Base-by-base conservation (phyloP, 768 basidiomycete genomes). In the Exidia glandulosa region DNA sequence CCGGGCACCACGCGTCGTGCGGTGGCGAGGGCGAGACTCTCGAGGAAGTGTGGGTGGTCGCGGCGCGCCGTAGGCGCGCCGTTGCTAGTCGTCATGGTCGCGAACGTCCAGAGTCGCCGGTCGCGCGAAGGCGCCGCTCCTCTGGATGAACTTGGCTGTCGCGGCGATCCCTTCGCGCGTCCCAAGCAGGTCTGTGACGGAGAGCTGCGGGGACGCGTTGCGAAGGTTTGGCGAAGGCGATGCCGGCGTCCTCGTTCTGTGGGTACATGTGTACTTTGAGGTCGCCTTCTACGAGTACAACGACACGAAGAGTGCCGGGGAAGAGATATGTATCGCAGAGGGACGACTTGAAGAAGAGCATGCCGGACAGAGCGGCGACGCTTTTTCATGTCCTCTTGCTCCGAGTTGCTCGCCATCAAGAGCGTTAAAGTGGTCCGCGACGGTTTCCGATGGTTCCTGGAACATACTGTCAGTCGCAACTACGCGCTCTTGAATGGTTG, bases 361-460 rank as follows among this genome's bases (percentile, higher is more conserved):
- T 77, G 0, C 87, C 87, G 2, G 78, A 70, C 36, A 89, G 79
- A 31, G 82, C 68, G 63, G 87, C 85, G 5, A 77, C 65, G 9
- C 87, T n/a, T 87, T 67, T 86, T 76, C 1, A 88, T 68, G 3
- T 77, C 63, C 34, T 69, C 75, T n/a, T n/a, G n/a, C n/a, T n/a
- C n/a, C n/a, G n/a, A n/a, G n/a, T 2, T 88, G 83, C n/a, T 78
- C 76, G n/a, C 90, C 90, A 0, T 86, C 91, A n/a, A 89, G 65
- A 1, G 88, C 85, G 63, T 91, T 79, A 32, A 93, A 72, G 57
- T 89, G 86, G 75, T 88, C 90, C 12, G 88, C 58, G 1, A 89
- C 86, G 0, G 88, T 90, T 62, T 88, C 86, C 7, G 83, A 77
- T 47, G 84, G 74, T 7, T 76, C 70, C 86, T 89, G 61, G 33